phyloP scores from a whole-genome alignment of 2,329 filamentous ascomycete species.

The Macrophomina phaseolina region DNA sequence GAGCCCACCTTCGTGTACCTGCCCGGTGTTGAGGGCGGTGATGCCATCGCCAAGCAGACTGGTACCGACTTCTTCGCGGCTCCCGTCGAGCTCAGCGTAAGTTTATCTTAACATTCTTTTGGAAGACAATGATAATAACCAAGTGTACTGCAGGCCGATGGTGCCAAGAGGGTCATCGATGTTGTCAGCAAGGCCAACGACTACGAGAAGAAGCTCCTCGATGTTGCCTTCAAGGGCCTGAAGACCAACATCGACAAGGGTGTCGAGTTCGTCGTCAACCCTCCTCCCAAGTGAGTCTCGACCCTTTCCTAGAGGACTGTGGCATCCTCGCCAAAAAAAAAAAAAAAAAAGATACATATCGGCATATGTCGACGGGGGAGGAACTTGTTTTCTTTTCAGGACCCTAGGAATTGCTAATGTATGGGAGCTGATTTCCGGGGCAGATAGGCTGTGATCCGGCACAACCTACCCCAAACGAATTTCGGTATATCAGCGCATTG shows the following conservation, averaged over 20 bases:
- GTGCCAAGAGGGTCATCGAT: conserved; percentile 85
- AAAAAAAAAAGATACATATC: background rate
- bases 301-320: background rate
- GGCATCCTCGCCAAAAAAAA: background rate
- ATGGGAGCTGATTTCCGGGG: conserved; percentile 27
- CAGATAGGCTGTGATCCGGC: conserved; percentile 27
- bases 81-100: conserved; percentile 91
- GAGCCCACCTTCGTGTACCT: conserved; percentile 98
- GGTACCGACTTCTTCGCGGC: conserved; percentile 94
- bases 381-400: background rate
- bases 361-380: background rate
- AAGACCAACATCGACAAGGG: conserved; percentile 96
- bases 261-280: conserved; percentile 85
- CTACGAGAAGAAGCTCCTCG: conserved; percentile 86
- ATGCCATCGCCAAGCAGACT: conserved; percentile 81
- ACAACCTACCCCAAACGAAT: conserved; percentile 11
- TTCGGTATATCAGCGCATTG: conserved; percentile 10
- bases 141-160: conserved; percentile 66
- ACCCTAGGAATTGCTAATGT: conserved; percentile 25
- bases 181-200: conserved; percentile 77
- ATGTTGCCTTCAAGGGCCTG: conserved; percentile 75
- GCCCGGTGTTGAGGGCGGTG: conserved; percentile 84
- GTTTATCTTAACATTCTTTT: conserved; percentile 44
- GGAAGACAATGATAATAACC: conserved; percentile 31
- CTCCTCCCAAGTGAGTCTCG: conserved; percentile 58